Conservation (phyloP, 1,139 yeast genomes). For the Pichia sp. region DNA sequence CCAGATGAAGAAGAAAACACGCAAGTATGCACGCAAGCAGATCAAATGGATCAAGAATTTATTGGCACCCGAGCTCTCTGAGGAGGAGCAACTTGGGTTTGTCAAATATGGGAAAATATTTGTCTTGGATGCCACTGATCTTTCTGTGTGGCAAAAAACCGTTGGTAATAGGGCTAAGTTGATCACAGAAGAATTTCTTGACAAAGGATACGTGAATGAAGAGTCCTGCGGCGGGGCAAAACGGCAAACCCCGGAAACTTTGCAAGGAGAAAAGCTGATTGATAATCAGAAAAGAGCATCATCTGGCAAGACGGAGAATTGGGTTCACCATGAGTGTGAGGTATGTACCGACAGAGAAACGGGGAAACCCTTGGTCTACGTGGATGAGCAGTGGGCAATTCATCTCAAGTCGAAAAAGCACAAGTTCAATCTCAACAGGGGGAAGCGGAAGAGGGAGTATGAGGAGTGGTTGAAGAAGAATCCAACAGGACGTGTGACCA, state of each 20-base stretch:
- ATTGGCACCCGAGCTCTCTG: slow-evolving; percentile 56
- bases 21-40: slow-evolving; percentile 85
- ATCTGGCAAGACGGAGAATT: slow-evolving; percentile 32
- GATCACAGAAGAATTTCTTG: slow-evolving; percentile 46
- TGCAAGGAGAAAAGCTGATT: slow-evolving; percentile 28
- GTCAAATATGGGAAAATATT: slow-evolving; percentile 61
- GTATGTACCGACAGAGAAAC: slow-evolving; percentile 52
- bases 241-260: slow-evolving; percentile 43
- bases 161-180: slow-evolving; percentile 55
- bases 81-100: slow-evolving; percentile 46
- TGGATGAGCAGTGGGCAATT: slow-evolving; percentile 70
- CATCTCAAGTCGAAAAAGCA: slow-evolving; percentile 71
- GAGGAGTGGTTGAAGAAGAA: slow-evolving; percentile 36
- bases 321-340: slow-evolving; percentile 70
- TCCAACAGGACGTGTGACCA: neutral
- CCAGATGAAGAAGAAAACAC: slow-evolving; percentile 76
- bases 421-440: slow-evolving; percentile 38
- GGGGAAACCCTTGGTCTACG: slow-evolving; percentile 55
- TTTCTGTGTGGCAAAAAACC: slow-evolving; percentile 32
- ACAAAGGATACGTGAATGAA: slow-evolving; percentile 13
- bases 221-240: slow-evolving; percentile 16
- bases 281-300: slow-evolving; percentile 6
- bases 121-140: slow-evolving; percentile 76
- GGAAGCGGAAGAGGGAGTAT: slow-evolving; percentile 40
- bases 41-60: slow-evolving; percentile 87